Base-by-base conservation (phyloP, 345 rosid genomes). In the Litchi chinensis region DNA sequence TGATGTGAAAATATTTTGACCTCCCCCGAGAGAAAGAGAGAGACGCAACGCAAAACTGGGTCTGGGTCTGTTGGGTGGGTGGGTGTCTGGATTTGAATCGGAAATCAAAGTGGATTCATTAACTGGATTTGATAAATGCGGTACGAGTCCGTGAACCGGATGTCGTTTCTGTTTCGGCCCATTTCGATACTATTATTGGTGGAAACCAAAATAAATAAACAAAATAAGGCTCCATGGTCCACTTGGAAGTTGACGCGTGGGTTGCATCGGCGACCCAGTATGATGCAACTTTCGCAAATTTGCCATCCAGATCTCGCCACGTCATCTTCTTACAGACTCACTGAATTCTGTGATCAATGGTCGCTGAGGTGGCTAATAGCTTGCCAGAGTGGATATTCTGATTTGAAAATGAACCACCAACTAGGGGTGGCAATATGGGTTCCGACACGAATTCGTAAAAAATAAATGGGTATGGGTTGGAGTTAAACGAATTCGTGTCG, bases 101-200 rank as follows among this genome's bases (percentile, higher is more conserved):
- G 85, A 68, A 60, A 5, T 18, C 43, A 74, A 32, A 70, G 48
- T 19, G 32, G 56, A 8, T 57, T 59, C 48, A 65, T 86, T 70
- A 84, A 86, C 80, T 79, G 79, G 83, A 88, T 84, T 85, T 88
- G 71, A 88, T 88, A 80, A 88, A 50, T 48, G 68, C 13, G 11
- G 70, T 70, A 81, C 7, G 80, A 84, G 71, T 86, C 89, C 89
- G 88, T 69, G 74, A 67, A 59, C 75, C 63, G 56, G 44, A 18
- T 46, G 44, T 5, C 13, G 52, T 37, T 52, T 24, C 39, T 63
- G 65, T 69, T 74, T 78, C 37, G 70, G 75, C 71, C 79, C 72
- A 60, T 60, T 21, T 52, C 18, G 7, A 1, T 9, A 12, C 15
- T 15, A 5, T 3, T 2, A 32, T 32, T 22, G 52, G 12, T 9